Percentiles rank a stretch among this genome's conserved stretches.
Evolutionary conservation across 2,329 filamentous ascomycete species (phyloP).

Genomic region (Colletotrichum abscissum): DNA sequence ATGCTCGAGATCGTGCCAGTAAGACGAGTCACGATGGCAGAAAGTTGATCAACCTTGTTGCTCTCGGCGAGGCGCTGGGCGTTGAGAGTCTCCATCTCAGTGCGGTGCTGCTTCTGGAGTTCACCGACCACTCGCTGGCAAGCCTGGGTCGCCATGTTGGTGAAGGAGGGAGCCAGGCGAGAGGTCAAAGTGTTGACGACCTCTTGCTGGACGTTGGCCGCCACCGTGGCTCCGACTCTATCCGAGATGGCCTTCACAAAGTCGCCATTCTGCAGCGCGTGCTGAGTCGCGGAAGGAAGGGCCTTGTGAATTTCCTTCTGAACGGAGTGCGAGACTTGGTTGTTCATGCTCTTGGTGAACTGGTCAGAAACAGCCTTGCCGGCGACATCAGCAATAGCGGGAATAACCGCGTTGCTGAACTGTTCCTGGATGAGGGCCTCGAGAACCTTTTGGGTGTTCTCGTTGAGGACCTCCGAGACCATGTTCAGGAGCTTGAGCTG

Average conservation of each 20-base stretch:
- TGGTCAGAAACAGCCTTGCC: conserved; percentile 77
- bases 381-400: conserved; percentile 76
- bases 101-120: conserved; percentile 71
- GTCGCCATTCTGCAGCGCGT: conserved; percentile 79
- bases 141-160: conserved; percentile 71
- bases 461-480: conserved; percentile 70
- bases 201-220: conserved; percentile 76
- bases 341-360: conserved; percentile 74
- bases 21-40: conserved; percentile 73
- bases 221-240: conserved; percentile 74
- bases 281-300: conserved; percentile 74
- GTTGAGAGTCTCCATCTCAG: conserved; percentile 62
- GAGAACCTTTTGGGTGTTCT: conserved; percentile 77
- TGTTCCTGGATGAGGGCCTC: conserved; percentile 80
- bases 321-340: conserved; percentile 73
- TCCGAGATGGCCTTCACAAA: conserved; percentile 80
- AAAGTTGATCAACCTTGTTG: conserved; percentile 79
- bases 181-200: conserved; percentile 70
- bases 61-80: conserved; percentile 62
- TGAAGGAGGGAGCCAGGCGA: conserved; percentile 74
- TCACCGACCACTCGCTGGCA: conserved; percentile 76
- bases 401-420: conserved; percentile 81
- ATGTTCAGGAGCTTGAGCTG: conserved; percentile 67
- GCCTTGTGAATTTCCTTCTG: conserved; percentile 78
- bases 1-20: conserved; percentile 77